Evolutionary conservation across 202 grass and related monocot species (phyloP).

Genomic region (Schoenoplectus tabernaemontani): DNA sequence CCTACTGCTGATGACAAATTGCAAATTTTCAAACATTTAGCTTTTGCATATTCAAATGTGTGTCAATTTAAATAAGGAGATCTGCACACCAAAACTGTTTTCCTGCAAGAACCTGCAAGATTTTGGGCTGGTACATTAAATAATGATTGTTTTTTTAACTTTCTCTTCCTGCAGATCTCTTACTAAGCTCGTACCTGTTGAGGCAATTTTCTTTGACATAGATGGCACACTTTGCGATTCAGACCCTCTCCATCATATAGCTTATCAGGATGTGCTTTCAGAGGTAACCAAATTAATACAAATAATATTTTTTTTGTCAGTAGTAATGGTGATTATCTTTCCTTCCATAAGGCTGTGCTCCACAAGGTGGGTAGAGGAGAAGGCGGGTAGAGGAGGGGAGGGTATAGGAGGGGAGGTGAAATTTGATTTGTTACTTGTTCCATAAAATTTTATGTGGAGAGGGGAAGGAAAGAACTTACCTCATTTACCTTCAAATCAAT

Average conservation of each 20-base stretch:
- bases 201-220: constrained; percentile 83
- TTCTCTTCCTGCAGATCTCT: constrained; percentile 37
- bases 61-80: too few species aligned
- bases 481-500: too few species aligned
- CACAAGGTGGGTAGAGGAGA: too few species aligned
- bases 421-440: too few species aligned
- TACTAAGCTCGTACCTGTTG: constrained; percentile 38
- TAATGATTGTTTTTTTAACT: not conserved
- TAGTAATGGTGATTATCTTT: not conserved
- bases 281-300: constrained; percentile 32
- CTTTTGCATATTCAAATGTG: not conserved
- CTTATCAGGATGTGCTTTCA: constrained; percentile 74
- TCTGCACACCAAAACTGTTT: too few species aligned
- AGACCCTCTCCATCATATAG: constrained; percentile 73
- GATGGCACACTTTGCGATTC: constrained; percentile 86
- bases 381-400: too few species aligned
- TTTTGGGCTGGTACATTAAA: too few species aligned
- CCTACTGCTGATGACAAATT: not conserved
- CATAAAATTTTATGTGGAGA: too few species aligned
- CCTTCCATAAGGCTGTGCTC: too few species aligned
- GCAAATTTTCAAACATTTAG: not conserved
- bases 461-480: too few species aligned
- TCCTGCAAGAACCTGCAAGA: too few species aligned
- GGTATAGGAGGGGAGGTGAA: too few species aligned
- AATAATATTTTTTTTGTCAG: not conserved